Evolutionary conservation across 495 filamentous ascomycete genomes (phyloP).

Genomic region (Tuber microsphaerosporum): DNA sequence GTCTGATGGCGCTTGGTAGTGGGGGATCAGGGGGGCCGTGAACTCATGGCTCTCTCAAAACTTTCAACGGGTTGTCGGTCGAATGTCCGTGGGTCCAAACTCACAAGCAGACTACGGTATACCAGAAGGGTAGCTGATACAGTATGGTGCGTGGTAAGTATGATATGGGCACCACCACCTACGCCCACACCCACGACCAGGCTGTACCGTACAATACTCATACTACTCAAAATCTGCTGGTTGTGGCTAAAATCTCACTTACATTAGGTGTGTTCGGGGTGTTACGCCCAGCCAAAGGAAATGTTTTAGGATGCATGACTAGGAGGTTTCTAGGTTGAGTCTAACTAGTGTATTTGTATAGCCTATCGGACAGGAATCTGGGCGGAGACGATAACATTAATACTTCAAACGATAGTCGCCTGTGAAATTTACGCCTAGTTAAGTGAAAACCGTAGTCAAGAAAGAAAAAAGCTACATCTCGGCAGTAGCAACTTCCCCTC

Average conservation of each 20-base stretch:
- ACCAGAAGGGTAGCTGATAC: not conserved
- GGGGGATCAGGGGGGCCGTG: not conserved
- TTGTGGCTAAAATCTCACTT: not conserved
- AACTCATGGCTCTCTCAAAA: not conserved
- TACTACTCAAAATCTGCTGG: not conserved
- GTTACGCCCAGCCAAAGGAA: not conserved
- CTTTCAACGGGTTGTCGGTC: not conserved
- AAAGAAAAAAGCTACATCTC: slow-evolving; percentile 21
- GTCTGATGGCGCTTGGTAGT: not conserved
- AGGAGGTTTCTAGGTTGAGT: not conserved
- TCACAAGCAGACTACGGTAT: not conserved
- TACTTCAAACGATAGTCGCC: not conserved
- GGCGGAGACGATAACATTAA: not conserved
- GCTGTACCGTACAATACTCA: not conserved
- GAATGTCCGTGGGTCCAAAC: not conserved
- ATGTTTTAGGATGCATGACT: not conserved
- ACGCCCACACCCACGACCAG: not conserved
- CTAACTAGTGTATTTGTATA: not conserved
- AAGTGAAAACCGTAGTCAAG: not conserved
- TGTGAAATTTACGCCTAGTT: not conserved
- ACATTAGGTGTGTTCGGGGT: not conserved
- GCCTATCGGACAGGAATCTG: not conserved
- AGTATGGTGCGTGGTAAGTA: not conserved
- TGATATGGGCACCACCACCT: not conserved
- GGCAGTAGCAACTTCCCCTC: slow-evolving; percentile 33